Conservation (phyloP, 371 early-diverging fungal genomes). For the Gilbertella persicaria region DNA sequence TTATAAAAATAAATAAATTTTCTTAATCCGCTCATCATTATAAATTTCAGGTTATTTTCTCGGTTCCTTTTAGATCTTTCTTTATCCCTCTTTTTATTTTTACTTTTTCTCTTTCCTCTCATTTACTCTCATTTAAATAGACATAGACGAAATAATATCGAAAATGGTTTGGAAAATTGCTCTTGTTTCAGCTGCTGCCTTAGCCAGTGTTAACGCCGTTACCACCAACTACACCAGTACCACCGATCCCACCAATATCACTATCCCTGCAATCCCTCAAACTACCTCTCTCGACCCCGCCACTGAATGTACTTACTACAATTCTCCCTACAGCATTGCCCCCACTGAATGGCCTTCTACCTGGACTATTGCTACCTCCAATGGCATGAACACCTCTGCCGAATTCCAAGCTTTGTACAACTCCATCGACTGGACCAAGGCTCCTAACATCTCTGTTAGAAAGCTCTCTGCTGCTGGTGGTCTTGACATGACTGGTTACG, state of each 20-base stretch:
- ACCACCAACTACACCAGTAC: constrained; percentile 27
- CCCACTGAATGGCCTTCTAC: constrained; percentile 36
- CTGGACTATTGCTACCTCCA: constrained; percentile 41
- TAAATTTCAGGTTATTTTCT: constrained; percentile 1
- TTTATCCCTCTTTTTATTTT: constrained; percentile 5
- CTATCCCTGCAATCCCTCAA: constrained; percentile 38
- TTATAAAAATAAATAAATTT: constrained; percentile 6
- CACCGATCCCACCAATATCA: constrained; percentile 35
- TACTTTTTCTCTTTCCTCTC: constrained; percentile 4
- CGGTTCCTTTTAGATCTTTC: constrained; percentile 7
- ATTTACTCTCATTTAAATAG: constrained; percentile 5
- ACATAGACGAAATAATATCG: background rate
- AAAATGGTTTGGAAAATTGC: constrained; percentile 31
- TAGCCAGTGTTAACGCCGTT: constrained; percentile 18
- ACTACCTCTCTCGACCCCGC: constrained; percentile 30
- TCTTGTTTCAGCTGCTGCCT: constrained; percentile 12
- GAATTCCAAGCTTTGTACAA: constrained; percentile 40
- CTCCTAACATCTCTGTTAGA: constrained; percentile 33
- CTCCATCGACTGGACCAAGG: constrained; percentile 44
- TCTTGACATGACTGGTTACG: constrained; percentile 37
- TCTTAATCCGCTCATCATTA: constrained; percentile 2
- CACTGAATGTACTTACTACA: constrained; percentile 38
- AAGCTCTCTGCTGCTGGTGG: constrained; percentile 23
- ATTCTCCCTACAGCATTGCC: constrained; percentile 14
- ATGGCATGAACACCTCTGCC: constrained; percentile 38